Conservation (phyloP, 2,329 filamentous ascomycete genomes). For the Furcasterigmium furcatum region DNA sequence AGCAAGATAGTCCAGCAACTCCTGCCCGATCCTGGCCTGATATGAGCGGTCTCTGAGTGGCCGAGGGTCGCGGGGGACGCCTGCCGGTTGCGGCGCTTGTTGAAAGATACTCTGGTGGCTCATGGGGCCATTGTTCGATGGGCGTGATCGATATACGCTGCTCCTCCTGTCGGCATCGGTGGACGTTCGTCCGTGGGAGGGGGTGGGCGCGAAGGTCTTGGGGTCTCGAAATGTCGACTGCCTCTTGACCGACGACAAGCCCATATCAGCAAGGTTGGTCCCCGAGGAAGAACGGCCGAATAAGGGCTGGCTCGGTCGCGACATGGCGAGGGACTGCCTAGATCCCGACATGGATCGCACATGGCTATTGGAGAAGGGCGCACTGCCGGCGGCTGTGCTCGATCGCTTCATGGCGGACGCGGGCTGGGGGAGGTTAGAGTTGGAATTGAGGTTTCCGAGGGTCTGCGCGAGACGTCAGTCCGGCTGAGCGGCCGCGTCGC, state of each 20-base stretch:
- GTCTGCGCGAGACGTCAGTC: slow-evolving; percentile 53
- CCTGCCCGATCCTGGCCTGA: slow-evolving; percentile 79
- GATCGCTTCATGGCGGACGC: slow-evolving; percentile 92
- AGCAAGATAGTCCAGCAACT: slow-evolving; percentile 86
- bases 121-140: slow-evolving; percentile 64
- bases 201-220: slow-evolving; percentile 39
- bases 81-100: slow-evolving; percentile 75
- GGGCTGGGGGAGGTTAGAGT: slow-evolving; percentile 84
- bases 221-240: slow-evolving; percentile 76
- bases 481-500: not conserved
- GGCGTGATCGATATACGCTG: slow-evolving; percentile 74
- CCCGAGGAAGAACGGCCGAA: slow-evolving; percentile 85
- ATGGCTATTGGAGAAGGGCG: slow-evolving; percentile 63
- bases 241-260: slow-evolving; percentile 73
- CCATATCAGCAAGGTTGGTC: slow-evolving; percentile 73
- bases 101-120: slow-evolving; percentile 93
- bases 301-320: slow-evolving; percentile 79
- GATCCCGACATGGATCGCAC: slow-evolving; percentile 79
- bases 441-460: slow-evolving; percentile 78
- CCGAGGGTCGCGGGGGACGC: slow-evolving; percentile 81
- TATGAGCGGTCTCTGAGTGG: slow-evolving; percentile 79
- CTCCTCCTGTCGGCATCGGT: slow-evolving; percentile 65
- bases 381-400: slow-evolving; percentile 65
- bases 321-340: slow-evolving; percentile 80
- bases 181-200: slow-evolving; percentile 39